Evolutionary conservation across 2,329 filamentous ascomycete genomes (phyloP).

Genomic region (Lachnellula cervina): DNA sequence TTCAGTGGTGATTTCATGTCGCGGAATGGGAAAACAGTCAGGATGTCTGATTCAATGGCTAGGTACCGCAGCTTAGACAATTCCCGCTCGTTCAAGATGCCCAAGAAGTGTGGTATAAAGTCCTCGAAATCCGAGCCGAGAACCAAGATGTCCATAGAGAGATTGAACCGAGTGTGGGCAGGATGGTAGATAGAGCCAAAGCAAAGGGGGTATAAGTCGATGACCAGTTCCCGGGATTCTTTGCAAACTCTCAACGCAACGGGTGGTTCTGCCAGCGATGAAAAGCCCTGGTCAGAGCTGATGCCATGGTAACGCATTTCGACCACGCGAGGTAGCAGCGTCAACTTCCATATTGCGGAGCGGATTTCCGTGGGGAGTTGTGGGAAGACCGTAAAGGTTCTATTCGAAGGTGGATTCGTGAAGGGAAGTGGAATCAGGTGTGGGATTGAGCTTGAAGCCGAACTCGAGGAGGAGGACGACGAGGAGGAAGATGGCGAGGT

Average conservation of each 20-base stretch:
- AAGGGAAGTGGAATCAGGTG: neutral
- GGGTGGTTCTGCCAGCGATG: neutral
- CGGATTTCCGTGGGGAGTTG: constrained; percentile 19
- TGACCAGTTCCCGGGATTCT: constrained; percentile 14
- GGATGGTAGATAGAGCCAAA: constrained; percentile 16
- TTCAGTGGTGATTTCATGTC: neutral
- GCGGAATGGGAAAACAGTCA: neutral
- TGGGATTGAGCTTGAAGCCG: neutral
- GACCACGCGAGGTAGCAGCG: constrained; percentile 10
- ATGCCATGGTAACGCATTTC: constrained; percentile 3
- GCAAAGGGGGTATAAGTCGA: constrained; percentile 14
- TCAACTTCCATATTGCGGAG: constrained; percentile 16
- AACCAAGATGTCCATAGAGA: constrained; percentile 16
- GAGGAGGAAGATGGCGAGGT: neutral
- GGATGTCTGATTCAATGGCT: constrained; percentile 6
- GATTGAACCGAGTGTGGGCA: constrained; percentile 16
- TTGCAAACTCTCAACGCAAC: constrained; percentile 10
- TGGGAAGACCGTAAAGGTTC: constrained; percentile 15
- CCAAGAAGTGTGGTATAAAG: constrained; percentile 15
- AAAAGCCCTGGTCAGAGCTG: constrained; percentile 9
- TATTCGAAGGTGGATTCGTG: neutral
- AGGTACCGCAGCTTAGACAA: constrained; percentile 9
- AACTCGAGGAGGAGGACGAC: neutral
- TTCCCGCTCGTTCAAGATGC: constrained; percentile 11
- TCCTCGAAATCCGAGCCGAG: constrained; percentile 8